These are phyloP conservation scores for Macrolepiota fuliginosa DNA, from an alignment of 768 basidiomycete genomes.

Conservation along the genomic window DNA sequence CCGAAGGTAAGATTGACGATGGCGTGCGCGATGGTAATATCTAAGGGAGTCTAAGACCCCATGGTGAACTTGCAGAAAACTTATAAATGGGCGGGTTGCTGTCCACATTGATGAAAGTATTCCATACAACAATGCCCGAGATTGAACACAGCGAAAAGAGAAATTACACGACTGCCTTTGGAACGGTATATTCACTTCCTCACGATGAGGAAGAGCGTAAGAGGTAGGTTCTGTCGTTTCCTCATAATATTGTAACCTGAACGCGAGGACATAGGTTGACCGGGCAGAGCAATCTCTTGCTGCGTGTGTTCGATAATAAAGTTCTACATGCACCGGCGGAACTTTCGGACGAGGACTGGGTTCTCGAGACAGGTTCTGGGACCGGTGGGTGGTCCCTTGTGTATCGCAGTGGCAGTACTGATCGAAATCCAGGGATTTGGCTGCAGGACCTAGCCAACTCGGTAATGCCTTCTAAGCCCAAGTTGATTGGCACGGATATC, in stretches of 20 bases:
- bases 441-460: neutral
- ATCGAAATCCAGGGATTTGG: neutral
- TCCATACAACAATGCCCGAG: neutral
- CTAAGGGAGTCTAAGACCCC: neutral
- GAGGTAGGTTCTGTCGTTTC: neutral
- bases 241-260: neutral
- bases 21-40: neutral
- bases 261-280: neutral
- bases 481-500: slow-evolving; percentile 7
- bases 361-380: slow-evolving; percentile 5
- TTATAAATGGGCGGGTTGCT: neutral
- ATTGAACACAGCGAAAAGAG: neutral
- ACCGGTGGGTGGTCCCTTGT: neutral
- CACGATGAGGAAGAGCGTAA: slow-evolving; percentile 5
- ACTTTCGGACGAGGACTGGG: slow-evolving; percentile 1
- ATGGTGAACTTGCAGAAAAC: neutral
- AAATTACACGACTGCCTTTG: neutral
- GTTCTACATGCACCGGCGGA: neutral
- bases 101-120: neutral
- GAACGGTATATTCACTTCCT: slow-evolving; percentile 4
- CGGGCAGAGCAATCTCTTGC: neutral
- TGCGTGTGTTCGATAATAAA: neutral
- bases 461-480: neutral
- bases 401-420: too few relatives aligned
- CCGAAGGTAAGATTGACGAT: neutral